Percentiles rank a stretch among this genome's conserved stretches.
These are phyloP conservation scores for Tetrapisispora taiwanensis DNA, from an alignment of 805 yeast species.

Conservation along the genomic window DNA sequence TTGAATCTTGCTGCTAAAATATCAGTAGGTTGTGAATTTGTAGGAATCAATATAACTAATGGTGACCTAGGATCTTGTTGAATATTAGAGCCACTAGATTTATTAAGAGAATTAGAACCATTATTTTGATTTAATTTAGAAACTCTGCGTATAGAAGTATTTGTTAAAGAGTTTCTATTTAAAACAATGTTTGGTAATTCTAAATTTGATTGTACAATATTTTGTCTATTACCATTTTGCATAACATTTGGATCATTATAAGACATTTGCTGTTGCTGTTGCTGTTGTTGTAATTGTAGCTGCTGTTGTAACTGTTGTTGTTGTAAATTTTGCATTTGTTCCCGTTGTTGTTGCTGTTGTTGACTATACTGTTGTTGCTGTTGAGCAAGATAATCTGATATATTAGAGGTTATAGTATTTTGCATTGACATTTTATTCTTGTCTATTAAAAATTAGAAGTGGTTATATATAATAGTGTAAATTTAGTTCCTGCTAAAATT, in stretches of 20 bases:
- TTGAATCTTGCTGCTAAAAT: conserved; percentile 72
- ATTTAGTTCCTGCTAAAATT: no score
- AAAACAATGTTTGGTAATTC: background rate
- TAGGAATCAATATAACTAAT: conserved; percentile 41
- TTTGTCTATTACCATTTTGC: background rate
- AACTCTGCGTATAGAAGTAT: background rate
- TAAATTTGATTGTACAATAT: background rate
- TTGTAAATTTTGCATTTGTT: conserved; percentile 27
- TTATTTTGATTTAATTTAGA: background rate
- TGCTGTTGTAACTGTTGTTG: conserved; percentile 32
- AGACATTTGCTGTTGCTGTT: conserved; percentile 18
- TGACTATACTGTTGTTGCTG: conserved; percentile 25
- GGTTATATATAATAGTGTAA: background rate
- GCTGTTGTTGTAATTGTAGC: no score
- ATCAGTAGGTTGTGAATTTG: conserved; percentile 72
- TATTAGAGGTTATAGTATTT: conserved; percentile 30
- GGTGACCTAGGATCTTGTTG: conserved; percentile 41
- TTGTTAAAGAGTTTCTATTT: background rate
- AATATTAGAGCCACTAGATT: conserved; percentile 5
- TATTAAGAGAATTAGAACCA: background rate
- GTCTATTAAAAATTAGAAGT: background rate
- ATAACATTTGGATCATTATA: background rate
- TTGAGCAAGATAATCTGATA: conserved; percentile 34
- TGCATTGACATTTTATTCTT: conserved; percentile 25
- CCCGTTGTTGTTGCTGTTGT: no score